These are phyloP conservation scores for Draba incana DNA, from an alignment of 345 rosid genomes.

Conservation along the genomic window DNA sequence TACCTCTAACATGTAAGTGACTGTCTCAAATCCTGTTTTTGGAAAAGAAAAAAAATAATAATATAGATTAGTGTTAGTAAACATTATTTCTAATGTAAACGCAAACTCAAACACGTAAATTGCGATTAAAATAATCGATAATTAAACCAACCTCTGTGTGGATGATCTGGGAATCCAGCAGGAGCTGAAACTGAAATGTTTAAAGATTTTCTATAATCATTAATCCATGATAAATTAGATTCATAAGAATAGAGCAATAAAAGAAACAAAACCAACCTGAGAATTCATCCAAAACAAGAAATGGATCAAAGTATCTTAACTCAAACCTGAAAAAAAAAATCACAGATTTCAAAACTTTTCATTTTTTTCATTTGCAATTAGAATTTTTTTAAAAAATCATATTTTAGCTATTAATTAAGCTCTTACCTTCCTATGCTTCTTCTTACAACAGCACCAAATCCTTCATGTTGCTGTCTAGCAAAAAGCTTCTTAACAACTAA, in stretches of 20 bases:
- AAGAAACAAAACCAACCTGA: conserved; percentile 54
- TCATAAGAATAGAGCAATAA: conserved; percentile 13
- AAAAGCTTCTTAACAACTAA: conserved; percentile 70
- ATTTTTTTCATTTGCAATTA: background rate
- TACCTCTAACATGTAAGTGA: conserved; percentile 97
- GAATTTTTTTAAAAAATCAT: background rate
- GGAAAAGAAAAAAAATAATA: background rate
- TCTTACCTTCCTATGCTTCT: conserved; percentile 91
- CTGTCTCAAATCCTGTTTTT: conserved; percentile 90
- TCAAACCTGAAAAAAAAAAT: conserved; percentile 60
- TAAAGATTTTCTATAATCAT: background rate
- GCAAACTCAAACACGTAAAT: conserved; percentile 10
- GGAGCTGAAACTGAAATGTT: conserved; percentile 70
- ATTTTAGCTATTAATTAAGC: background rate
- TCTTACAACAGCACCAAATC: conserved; percentile 82
- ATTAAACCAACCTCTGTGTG: conserved; percentile 69
- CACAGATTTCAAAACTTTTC: background rate
- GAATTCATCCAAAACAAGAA: conserved; percentile 84
- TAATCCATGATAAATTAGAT: conserved; percentile 5
- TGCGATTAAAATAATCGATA: background rate
- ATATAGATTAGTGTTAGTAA: background rate
- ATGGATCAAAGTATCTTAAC: conserved; percentile 84
- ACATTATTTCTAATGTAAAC: background rate
- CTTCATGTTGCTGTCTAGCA: conserved; percentile 91
- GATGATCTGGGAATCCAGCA: conserved; percentile 95